These are phyloP conservation scores for Boletus rex-veris DNA, from an alignment of 768 basidiomycete genomes.

Conservation along the genomic window DNA sequence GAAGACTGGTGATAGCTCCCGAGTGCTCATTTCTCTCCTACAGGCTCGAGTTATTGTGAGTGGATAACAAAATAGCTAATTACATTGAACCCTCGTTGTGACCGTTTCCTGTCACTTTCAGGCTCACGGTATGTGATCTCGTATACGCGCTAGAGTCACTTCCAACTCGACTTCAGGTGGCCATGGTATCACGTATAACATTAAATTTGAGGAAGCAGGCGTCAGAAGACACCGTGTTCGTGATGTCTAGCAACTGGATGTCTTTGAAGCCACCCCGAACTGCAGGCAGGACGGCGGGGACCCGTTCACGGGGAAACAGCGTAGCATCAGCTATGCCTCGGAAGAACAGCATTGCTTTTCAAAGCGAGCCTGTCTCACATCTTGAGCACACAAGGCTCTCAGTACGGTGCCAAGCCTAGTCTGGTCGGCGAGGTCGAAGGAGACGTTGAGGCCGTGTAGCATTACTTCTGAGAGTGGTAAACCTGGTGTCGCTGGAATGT, in stretches of 20 bases:
- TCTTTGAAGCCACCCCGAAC: neutral
- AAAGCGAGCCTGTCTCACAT: neutral
- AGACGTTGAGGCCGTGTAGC: neutral
- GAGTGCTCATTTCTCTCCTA: neutral
- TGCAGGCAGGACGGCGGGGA: neutral
- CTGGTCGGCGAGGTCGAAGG: neutral
- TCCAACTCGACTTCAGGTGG: constrained; percentile 35
- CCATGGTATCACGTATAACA: constrained; percentile 70
- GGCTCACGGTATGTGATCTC: constrained; percentile 12
- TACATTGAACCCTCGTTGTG: constrained; percentile 19
- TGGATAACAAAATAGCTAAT: neutral
- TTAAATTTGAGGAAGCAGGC: constrained; percentile 49
- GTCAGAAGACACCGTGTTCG: neutral
- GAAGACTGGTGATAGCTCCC: neutral
- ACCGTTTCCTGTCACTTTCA: constrained; percentile 31
- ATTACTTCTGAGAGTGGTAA: neutral
- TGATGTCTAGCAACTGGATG: neutral
- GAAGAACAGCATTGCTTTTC: neutral
- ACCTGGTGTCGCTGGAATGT: too few species aligned
- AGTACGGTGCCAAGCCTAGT: neutral
- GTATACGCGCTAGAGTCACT: neutral
- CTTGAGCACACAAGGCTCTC: neutral
- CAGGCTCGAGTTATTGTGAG: constrained; percentile 41
- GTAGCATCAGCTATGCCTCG: neutral
- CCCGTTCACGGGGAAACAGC: neutral